Conservation (phyloP, 2,329 filamentous ascomycete species). For the Shiraia sp. region DNA sequence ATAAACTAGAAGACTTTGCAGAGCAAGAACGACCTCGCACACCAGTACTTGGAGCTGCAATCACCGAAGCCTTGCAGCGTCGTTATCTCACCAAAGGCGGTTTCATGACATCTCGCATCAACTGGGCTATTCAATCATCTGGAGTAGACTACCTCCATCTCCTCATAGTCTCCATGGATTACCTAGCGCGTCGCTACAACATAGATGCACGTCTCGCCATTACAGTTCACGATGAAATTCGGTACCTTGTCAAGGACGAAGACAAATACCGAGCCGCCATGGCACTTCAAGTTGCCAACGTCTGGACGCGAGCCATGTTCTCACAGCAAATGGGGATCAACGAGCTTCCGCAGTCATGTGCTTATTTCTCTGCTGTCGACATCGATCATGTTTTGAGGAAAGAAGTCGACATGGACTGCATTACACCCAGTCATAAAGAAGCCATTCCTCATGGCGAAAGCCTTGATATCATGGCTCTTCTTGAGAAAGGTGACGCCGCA, state of each 20-base stretch:
- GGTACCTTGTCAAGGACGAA: constrained; percentile 82
- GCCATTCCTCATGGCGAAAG: constrained; percentile 84
- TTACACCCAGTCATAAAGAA: constrained; percentile 82
- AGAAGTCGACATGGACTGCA: constrained; percentile 96
- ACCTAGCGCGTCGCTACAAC: constrained; percentile 81
- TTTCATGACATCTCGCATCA: constrained; percentile 95
- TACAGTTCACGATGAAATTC: constrained; percentile 96
- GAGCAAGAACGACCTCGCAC: constrained; percentile 90
- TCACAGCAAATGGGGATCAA: constrained; percentile 94
- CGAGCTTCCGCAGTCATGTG: constrained; percentile 90
- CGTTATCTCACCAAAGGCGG: constrained; percentile 85
- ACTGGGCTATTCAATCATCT: constrained; percentile 98
- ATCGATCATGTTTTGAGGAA: constrained; percentile 96
- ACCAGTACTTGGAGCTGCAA: constrained; percentile 89
- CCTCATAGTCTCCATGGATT: constrained; percentile 92
- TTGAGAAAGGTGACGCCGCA: constrained; percentile 72
- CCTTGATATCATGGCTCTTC: constrained; percentile 77
- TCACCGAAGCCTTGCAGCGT: constrained; percentile 91
- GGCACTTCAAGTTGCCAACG: constrained; percentile 89
- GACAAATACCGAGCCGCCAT: constrained; percentile 90
- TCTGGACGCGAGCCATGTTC: constrained; percentile 98
- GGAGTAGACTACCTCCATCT: constrained; percentile 97
- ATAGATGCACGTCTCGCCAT: constrained; percentile 84
- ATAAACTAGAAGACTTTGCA: constrained; percentile 95
- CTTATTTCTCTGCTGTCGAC: constrained; percentile 94